These are phyloP conservation scores for Potentilla sterilis DNA, from an alignment of 306 rosid species.

Conservation along the genomic window DNA sequence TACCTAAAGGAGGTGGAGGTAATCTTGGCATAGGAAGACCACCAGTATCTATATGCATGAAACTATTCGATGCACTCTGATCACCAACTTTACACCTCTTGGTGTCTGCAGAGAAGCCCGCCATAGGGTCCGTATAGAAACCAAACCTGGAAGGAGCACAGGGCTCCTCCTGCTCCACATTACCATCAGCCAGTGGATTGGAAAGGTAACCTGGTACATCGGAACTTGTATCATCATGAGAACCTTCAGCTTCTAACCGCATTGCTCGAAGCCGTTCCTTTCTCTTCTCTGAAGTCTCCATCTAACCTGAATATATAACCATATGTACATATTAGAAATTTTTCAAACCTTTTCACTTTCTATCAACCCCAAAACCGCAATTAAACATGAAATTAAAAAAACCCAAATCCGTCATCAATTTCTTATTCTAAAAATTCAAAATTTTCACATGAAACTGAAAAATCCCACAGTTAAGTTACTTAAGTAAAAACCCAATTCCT, in stretches of 20 bases:
- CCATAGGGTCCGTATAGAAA: slow-evolving; percentile 86
- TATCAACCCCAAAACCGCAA: neutral
- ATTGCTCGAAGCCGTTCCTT: slow-evolving; percentile 72
- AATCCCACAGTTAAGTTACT: neutral
- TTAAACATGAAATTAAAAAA: neutral
- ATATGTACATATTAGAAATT: neutral
- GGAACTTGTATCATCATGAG: slow-evolving; percentile 25
- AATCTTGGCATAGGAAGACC: slow-evolving; percentile 31
- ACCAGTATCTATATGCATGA: slow-evolving; percentile 35
- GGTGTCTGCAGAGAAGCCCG: slow-evolving; percentile 66
- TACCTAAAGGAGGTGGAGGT: slow-evolving; percentile 53
- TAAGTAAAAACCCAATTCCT: neutral
- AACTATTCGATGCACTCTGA: slow-evolving; percentile 34
- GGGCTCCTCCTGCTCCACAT: slow-evolving; percentile 33
- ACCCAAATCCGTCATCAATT: neutral
- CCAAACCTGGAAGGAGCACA: too few relatives aligned
- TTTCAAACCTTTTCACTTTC: too few relatives aligned
- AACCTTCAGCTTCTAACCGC: slow-evolving; percentile 62
- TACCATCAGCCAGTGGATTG: slow-evolving; percentile 64
- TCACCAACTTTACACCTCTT: slow-evolving; percentile 29
- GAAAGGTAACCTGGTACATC: slow-evolving; percentile 49
- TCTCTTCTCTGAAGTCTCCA: slow-evolving; percentile 88
- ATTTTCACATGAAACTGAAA: neutral
- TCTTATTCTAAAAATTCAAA: neutral
- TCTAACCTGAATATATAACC: slow-evolving; percentile 28